Conservation (phyloP, 495 filamentous ascomycete genomes). For the Pseudevernia furfuracea region DNA sequence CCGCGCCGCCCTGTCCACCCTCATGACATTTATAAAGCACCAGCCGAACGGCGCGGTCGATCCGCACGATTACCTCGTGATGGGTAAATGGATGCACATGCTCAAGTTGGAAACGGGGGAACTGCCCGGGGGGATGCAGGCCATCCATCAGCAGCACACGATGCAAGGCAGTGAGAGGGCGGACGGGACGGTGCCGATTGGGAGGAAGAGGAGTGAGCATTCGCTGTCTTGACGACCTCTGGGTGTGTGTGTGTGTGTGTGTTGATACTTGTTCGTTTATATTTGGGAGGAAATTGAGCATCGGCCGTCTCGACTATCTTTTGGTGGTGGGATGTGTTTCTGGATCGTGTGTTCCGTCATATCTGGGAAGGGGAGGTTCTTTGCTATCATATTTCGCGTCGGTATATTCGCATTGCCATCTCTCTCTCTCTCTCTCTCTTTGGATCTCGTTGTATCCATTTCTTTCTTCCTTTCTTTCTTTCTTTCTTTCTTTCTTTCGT, state of each 20-base stretch:
- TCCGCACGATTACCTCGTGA: conserved; percentile 73
- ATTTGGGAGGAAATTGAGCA: neutral
- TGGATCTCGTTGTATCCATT: too few species aligned
- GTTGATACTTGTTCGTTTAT: neutral
- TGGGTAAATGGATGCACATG: conserved; percentile 81
- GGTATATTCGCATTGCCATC: neutral
- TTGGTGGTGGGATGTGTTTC: neutral
- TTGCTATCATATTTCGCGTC: neutral
- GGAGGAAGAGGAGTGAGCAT: conserved; percentile 53
- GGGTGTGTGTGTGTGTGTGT: neutral
- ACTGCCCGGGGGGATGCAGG: conserved; percentile 59
- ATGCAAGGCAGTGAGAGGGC: conserved; percentile 43
- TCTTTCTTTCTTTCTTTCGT: neutral
- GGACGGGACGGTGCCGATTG: conserved; percentile 27
- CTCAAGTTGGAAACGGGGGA: conserved; percentile 59
- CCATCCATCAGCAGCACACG: conserved; percentile 40
- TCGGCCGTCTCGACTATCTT: neutral
- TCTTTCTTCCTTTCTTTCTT: neutral
- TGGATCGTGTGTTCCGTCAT: neutral
- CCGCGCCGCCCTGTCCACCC: conserved; percentile 70
- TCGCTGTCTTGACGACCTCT: conserved; percentile 28
- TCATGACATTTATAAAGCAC: conserved; percentile 76
- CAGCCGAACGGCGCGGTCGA: conserved; percentile 63
- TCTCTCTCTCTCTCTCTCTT: too few species aligned
- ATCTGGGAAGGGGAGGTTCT: neutral